Conservation (phyloP, 2,329 filamentous ascomycete genomes). For the Orbilia oligospora region DNA sequence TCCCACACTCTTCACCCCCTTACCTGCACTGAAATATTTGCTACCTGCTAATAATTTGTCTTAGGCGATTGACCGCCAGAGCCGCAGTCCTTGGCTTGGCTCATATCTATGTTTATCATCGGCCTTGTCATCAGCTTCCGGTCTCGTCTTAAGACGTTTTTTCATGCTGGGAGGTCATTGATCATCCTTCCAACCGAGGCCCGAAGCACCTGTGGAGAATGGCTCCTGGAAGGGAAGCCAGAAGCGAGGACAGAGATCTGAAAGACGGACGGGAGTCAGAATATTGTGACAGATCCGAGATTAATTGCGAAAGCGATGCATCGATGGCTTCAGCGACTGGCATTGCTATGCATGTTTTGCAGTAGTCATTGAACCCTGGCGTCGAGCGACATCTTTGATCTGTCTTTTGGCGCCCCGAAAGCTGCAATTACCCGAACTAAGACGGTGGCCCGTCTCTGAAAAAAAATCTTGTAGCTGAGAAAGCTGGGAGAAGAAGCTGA, state of each 20-base stretch:
- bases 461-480: background rate
- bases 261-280: background rate
- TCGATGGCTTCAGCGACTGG: background rate
- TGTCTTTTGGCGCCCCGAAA: background rate
- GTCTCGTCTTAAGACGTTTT: no score
- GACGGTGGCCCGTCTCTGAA: background rate
- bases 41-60: no score
- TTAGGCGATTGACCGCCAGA: background rate
- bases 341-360: background rate
- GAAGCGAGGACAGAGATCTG: background rate
- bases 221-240: background rate
- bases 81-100: background rate
- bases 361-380: background rate
- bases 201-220: background rate
- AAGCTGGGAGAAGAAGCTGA: constrained; percentile 6
- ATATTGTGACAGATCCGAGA: background rate
- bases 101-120: background rate
- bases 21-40: background rate
- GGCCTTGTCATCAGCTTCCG: background rate
- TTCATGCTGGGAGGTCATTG: background rate
- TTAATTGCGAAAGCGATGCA: constrained; percentile 17
- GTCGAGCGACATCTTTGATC: background rate
- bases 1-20: background rate
- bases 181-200: background rate
- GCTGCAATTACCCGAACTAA: background rate